Percentiles rank a stretch among this genome's conserved stretches.
phyloP scores from a whole-genome alignment of 2,329 filamentous ascomycete genomes.

The Berkeleyomyces rouxiae region DNA sequence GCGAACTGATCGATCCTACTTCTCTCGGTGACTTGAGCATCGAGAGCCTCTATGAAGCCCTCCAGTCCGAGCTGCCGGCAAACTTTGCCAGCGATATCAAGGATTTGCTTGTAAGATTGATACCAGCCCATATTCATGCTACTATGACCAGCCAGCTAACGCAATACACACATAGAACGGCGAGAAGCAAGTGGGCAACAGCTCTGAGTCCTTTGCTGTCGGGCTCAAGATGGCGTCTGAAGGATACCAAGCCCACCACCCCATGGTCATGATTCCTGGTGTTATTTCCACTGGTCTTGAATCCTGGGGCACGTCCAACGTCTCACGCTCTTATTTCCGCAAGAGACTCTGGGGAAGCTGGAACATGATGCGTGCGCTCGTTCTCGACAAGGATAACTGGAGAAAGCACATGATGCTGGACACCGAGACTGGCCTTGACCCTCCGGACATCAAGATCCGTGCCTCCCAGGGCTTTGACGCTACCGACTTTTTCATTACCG shows the following conservation, averaged over 20 bases:
- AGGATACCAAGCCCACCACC: slow-evolving; percentile 66
- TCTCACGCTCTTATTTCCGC: slow-evolving; percentile 77
- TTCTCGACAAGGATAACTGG: slow-evolving; percentile 86
- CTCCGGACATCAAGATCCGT: slow-evolving; percentile 73
- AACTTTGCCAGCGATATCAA: slow-evolving; percentile 73
- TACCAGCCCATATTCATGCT: slow-evolving; percentile 1
- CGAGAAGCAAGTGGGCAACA: slow-evolving; percentile 66
- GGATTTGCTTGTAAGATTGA: slow-evolving; percentile 54
- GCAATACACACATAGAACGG: slow-evolving; percentile 40
- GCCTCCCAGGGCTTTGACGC: slow-evolving; percentile 95
- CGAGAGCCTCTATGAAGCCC: slow-evolving; percentile 69
- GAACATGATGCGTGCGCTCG: slow-evolving; percentile 94
- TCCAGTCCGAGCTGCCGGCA: slow-evolving; percentile 56
- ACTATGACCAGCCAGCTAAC: neutral
- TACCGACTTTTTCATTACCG: slow-evolving; percentile 81
- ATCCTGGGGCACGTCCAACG: slow-evolving; percentile 82
- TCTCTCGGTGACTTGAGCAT: slow-evolving; percentile 59
- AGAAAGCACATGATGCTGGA: slow-evolving; percentile 96
- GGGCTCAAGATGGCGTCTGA: slow-evolving; percentile 68
- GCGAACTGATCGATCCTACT: slow-evolving; percentile 72
- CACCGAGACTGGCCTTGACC: slow-evolving; percentile 77
- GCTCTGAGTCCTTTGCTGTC: slow-evolving; percentile 87
- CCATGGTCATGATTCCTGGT: slow-evolving; percentile 91
- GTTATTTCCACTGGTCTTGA: slow-evolving; percentile 96
- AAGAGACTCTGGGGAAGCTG: slow-evolving; percentile 94